Conservation (phyloP, 768 basidiomycete species). For the Cyclocybe cylindracea region DNA sequence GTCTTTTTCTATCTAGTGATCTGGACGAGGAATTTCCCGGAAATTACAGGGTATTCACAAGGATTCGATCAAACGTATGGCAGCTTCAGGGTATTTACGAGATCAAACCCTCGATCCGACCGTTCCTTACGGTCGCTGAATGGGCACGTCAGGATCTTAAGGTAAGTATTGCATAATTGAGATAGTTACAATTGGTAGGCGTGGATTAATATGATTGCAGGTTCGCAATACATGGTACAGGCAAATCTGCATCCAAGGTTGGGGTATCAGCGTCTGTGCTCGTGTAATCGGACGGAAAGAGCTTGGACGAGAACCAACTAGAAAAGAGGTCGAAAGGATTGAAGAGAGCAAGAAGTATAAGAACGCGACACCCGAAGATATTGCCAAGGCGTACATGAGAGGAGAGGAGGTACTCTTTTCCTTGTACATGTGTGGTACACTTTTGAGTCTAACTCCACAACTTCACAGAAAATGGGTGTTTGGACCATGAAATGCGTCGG, state of each 20-base stretch:
- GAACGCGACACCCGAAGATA: slow-evolving; percentile 10
- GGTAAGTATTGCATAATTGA: slow-evolving; percentile 1
- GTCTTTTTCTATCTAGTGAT: slow-evolving; percentile 21
- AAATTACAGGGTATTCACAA: slow-evolving; percentile 33
- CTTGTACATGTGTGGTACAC: not conserved
- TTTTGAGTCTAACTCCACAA: not conserved
- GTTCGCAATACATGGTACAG: slow-evolving; percentile 12
- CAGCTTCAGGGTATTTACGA: slow-evolving; percentile 35
- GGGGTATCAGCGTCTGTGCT: slow-evolving; percentile 10
- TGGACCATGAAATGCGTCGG: slow-evolving; percentile 23
- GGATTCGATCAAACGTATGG: slow-evolving; percentile 29
- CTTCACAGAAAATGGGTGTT: slow-evolving; percentile 10
- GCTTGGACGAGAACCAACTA: slow-evolving; percentile 5
- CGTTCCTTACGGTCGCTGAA: slow-evolving; percentile 36
- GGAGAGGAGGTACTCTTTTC: slow-evolving; percentile 14
- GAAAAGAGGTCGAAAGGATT: slow-evolving; percentile 7
- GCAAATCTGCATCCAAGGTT: slow-evolving; percentile 5
- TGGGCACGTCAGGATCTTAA: slow-evolving; percentile 17
- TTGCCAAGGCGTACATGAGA: slow-evolving; percentile 8
- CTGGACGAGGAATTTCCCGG: slow-evolving; percentile 18
- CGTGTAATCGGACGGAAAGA: slow-evolving; percentile 9
- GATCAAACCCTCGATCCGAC: slow-evolving; percentile 25
- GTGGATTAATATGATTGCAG: not conserved
- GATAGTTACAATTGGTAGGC: too few species aligned
- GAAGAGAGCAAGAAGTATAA: slow-evolving; percentile 5